phyloP scores from a whole-genome alignment of 169 alveolate genomes.

The Cardiosporidium cionae region DNA sequence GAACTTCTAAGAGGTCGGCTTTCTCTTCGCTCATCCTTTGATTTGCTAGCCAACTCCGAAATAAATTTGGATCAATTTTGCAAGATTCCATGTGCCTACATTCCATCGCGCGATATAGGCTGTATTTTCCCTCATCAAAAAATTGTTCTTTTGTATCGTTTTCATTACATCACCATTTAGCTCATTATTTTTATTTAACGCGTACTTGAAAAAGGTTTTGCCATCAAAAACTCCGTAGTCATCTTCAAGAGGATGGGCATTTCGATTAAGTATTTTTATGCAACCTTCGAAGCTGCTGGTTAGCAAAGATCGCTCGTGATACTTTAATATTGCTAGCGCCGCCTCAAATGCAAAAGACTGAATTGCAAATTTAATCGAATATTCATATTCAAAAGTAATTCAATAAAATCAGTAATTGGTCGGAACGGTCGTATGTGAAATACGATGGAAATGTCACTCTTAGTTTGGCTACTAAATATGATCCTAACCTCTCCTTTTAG shows the following conservation, averaged over 20 bases:
- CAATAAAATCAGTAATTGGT: neutral
- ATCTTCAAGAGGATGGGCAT: conserved; percentile 13
- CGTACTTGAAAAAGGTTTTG: conserved; percentile 8
- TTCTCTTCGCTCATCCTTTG: conserved; percentile 13
- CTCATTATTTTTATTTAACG: neutral
- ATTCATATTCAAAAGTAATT: neutral
- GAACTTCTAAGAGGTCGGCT: neutral
- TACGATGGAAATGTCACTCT: neutral
- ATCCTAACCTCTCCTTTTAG: conserved; percentile 16
- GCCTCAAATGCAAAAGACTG: conserved; percentile 7
- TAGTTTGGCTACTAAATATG: neutral
- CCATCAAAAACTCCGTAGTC: conserved; percentile 8
- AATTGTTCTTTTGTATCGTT: neutral
- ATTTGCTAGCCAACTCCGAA: conserved; percentile 5
- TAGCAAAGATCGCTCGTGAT: conserved; percentile 11
- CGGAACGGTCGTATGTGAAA: neutral
- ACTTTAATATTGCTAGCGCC: conserved; percentile 13
- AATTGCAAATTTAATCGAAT: neutral
- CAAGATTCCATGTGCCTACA: conserved; percentile 11
- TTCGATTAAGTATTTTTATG: conserved; percentile 5
- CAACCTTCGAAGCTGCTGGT: conserved; percentile 17
- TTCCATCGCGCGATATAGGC: no score
- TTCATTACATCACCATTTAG: neutral
- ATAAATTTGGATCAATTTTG: conserved; percentile 3
- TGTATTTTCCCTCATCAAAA: no score